These are phyloP conservation scores for Colletotrichum theobromicola DNA, from an alignment of 2,329 filamentous ascomycete genomes.

Conservation along the genomic window DNA sequence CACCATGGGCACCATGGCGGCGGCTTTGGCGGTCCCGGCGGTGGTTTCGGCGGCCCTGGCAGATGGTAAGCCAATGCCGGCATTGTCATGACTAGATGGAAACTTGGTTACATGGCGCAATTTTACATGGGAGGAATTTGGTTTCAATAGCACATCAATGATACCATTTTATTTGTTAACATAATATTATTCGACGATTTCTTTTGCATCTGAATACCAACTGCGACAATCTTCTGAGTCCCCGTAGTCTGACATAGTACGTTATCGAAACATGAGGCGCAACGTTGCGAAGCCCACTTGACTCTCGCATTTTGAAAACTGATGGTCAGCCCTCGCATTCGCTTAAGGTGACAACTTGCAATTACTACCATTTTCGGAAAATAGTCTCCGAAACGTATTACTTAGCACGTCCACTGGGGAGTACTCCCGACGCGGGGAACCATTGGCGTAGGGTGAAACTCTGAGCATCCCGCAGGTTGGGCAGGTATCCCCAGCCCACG, in stretches of 20 bases:
- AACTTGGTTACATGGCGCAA: background rate
- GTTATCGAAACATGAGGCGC: accelerated
- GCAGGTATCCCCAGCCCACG: background rate
- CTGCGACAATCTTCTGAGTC: accelerated
- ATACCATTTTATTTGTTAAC: background rate
- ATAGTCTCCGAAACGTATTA: background rate
- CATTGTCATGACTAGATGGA: background rate
- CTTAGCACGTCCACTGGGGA: background rate
- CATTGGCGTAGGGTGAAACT: background rate
- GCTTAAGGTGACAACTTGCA: background rate
- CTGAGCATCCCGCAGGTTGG: background rate
- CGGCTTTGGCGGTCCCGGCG: background rate
- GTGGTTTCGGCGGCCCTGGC: background rate
- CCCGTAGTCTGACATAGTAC: background rate
- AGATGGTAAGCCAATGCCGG: background rate
- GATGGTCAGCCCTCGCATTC: background rate
- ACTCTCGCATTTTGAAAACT: background rate
- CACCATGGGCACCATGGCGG: background rate
- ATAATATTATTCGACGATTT: no score
- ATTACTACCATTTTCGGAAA: background rate
- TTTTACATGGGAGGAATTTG: background rate
- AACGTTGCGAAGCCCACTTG: accelerated
- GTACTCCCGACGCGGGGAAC: background rate
- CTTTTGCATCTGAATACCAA: accelerated
- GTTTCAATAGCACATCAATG: background rate